Conservation (phyloP, 352 stramenopile genomes). For the Globisporangium megalacanthum region DNA sequence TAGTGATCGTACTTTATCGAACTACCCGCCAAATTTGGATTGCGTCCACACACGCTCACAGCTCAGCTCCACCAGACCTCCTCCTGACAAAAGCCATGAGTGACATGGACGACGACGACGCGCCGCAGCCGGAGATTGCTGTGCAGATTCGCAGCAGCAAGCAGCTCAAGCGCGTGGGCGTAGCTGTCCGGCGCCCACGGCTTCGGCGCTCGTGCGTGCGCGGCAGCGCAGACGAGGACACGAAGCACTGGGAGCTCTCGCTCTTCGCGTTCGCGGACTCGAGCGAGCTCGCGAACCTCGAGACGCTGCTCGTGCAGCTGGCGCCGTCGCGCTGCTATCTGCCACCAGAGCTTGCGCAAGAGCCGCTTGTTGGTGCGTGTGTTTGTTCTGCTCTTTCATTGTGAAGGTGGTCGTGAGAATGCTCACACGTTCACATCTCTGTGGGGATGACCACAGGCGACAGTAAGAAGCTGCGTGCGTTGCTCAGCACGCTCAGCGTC, state of each 20-base stretch:
- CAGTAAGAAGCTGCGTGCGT: slow-evolving; percentile 76
- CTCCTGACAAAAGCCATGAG: slow-evolving; percentile 18
- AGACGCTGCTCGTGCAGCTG: slow-evolving; percentile 82
- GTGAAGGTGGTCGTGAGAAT: too few species aligned
- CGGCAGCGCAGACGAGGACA: slow-evolving; percentile 62
- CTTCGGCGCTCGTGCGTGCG: slow-evolving; percentile 74
- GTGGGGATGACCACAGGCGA: slow-evolving; percentile 23
- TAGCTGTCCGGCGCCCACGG: slow-evolving; percentile 67
- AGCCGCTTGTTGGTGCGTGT: slow-evolving; percentile 36
- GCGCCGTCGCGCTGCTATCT: slow-evolving; percentile 69
- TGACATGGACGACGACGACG: slow-evolving; percentile 27
- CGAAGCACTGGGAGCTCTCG: slow-evolving; percentile 79
- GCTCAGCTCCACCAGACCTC: background rate
- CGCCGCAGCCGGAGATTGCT: slow-evolving; percentile 56
- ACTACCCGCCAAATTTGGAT: too few species aligned
- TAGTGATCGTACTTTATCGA: background rate
- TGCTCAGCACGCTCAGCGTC: slow-evolving; percentile 66
- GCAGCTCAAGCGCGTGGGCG: slow-evolving; percentile 76
- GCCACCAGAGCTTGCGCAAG: slow-evolving; percentile 46
- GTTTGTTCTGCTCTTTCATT: too few species aligned
- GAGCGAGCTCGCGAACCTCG: slow-evolving; percentile 75
- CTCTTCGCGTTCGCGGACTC: slow-evolving; percentile 81
- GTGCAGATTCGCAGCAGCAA: slow-evolving; percentile 79
- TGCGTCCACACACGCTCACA: too few species aligned
- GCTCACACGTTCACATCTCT: background rate